Evolutionary conservation across 2,329 filamentous ascomycete species (phyloP), one percentile per base, ranked within the genome.

Genomic region (Zasmidium citrigriseum): DNA sequence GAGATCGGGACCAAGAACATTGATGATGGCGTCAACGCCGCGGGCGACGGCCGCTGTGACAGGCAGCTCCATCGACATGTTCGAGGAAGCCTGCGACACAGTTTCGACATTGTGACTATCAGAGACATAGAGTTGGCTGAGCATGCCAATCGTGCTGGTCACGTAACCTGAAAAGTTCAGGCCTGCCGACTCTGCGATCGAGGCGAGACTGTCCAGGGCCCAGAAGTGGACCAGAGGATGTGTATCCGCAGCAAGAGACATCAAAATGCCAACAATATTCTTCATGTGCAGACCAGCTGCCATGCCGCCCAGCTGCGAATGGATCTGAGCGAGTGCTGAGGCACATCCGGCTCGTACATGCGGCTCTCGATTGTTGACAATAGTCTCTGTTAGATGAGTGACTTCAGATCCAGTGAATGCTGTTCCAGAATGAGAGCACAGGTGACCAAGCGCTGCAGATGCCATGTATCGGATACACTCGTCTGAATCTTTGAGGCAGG

Each of bases 171-270:
- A 92, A 74, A 97, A 99, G 23, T 91, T 93, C 57, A 99, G 80
- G 0, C 95, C 95, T 1, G 95, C 93, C 11, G 93, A 95, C 69
- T 97, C 93, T 2, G 93, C 90, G 12, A 96, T 92, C 53, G 90
- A 82, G 1, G 90, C 88, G 25, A 99, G 76, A 10, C 91, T 93
- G 72, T 97, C 92, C 46, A 99, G 80, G 2, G 96, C 93, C 92
- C 93, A 98, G 72, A 93, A 96, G 74, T 99, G 95, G 9, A 99
- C 95, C 0, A 90, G 88, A 0, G 95, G 93, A 72, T 99, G 95
- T 20, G 93, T 91, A 70, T 99, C 95, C 67, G 93, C 96, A 73
- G 92, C 93, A 10, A 99, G 82, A 7, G 95, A 98, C 89, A 98
- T 96, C n/a, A 99, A 79, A 41, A 99, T 96, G 18, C 93, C 90